Base-by-base conservation (phyloP, 495 filamentous ascomycete genomes). In the Penicillium ochrochloron region DNA sequence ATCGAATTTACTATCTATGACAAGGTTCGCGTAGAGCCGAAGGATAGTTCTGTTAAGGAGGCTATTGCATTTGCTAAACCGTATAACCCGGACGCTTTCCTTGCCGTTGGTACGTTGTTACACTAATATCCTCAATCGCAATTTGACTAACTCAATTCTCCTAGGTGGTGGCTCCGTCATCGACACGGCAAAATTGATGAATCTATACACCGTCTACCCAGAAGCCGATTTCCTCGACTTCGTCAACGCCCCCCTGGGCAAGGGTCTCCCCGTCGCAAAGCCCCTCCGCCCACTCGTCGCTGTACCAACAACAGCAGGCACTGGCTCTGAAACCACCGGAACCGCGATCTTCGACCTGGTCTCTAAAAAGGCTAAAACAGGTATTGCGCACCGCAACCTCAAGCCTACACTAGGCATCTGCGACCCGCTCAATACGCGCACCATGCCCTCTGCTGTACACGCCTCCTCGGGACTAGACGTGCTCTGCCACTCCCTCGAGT, bases 111-210 rank as follows among this genome's bases (percentile, higher is more conserved):
- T 68, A 88, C 33, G 77, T 74, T 52, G 12, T 33, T 5, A n/a
- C 39, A 46, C 14, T 25, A 34, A 31, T 23, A 11, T 29, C n/a
- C n/a, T 9, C 5, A 9, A n/a, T 44, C 41, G 17, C 42, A 19
- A 23, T 48, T 19, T 2, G 25, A 66, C 65, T 51, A 29, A 50
- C 33, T 23, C 33, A 60, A 62, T 39, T 48, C 29, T 19, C 17
- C 9, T 21, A 82, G 80, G 80, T 52, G 80, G 90, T 57, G 90
- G 90, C 23, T 91, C 88, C 23, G 91, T 97, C 41, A 99, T 99
- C 68, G 95, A 99, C 78, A 99, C 95, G 1, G 94, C 95, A 37
- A 99, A 99, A 78, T 83, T 98, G 27, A 97, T 98, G 92, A 99
- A 99, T 74, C 86, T 99, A 1, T 98, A 97, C 78, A 90, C 88